Percentiles rank a stretch among this genome's conserved stretches.
These are phyloP conservation scores for Fusarium avenaceum DNA, from an alignment of 2,329 filamentous ascomycete species.

Conservation along the genomic window DNA sequence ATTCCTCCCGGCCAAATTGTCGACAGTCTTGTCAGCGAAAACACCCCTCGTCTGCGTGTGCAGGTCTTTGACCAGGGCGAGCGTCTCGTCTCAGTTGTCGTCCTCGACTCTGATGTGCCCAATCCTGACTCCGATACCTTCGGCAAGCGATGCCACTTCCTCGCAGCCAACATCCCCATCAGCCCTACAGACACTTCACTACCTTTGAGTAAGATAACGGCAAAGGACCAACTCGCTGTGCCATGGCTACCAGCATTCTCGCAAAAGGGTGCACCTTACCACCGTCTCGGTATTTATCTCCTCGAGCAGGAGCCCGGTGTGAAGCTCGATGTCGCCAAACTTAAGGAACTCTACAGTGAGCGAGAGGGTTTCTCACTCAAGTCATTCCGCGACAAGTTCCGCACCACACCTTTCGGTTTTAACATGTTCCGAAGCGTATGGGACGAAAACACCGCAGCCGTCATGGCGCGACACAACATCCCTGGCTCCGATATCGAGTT, in stretches of 20 bases:
- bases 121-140: slow-evolving; percentile 81
- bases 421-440: slow-evolving; percentile 90
- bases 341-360: slow-evolving; percentile 65
- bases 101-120: slow-evolving; percentile 93
- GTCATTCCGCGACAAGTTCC: slow-evolving; percentile 78
- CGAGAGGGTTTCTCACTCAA: slow-evolving; percentile 82
- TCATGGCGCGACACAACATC: slow-evolving; percentile 85
- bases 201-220: slow-evolving; percentile 72
- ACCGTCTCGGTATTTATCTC: slow-evolving; percentile 86
- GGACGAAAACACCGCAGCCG: slow-evolving; percentile 87
- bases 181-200: slow-evolving; percentile 69
- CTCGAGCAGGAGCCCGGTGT: slow-evolving; percentile 80
- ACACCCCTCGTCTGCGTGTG: slow-evolving; percentile 80
- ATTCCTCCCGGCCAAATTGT: slow-evolving; percentile 84
- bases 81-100: slow-evolving; percentile 84
- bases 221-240: slow-evolving; percentile 75
- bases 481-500: slow-evolving; percentile 86
- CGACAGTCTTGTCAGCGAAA: slow-evolving; percentile 79
- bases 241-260: slow-evolving; percentile 90
- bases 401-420: slow-evolving; percentile 80
- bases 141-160: slow-evolving; percentile 85
- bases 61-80: slow-evolving; percentile 87
- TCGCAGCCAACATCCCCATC: slow-evolving; percentile 76
- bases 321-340: slow-evolving; percentile 67
- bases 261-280: slow-evolving; percentile 91